Evolutionary conservation across 192 early-diverging fungal genomes (phyloP), one percentile per base, ranked within the genome.

Genomic region (Umbelopsis ramanniana): DNA sequence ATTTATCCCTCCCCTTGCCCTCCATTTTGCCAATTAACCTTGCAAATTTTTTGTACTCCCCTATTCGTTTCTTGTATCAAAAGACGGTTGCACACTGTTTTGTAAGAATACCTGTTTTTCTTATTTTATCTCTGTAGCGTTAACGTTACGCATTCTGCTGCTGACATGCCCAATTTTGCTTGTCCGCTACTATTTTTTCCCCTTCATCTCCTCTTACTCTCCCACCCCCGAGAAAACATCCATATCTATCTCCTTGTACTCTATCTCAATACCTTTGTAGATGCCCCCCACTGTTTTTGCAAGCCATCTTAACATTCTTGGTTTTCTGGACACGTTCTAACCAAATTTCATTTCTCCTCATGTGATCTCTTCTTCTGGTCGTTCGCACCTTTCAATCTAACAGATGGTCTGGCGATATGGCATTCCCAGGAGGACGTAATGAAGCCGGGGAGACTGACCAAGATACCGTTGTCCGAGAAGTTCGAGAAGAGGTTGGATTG

Each of bases 351-450:
- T 29, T 37, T 63, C 57, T 11, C 12, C 17, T 7, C 57, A 63
- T 63, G 33, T 63, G 57, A 63, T 63, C 29, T 37, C 57, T n/a
- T 63, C 26, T 37, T 54, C 6, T 24, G 4, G 29, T 29, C n/a
- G 26, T 17, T 38, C 33, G 15, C 17, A 37, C 4, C 35, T 37
- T 63, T 63, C 57, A 37, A 63, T 14, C 19, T 63, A 17, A 1
- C 33, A 72, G 75, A 47, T 76, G 75, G 72, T 74, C 72, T 12
- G 72, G 72, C 26, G 72, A 78, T 71, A 73, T 78, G 21, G 68
- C 69, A 19, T 78, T 74, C 54, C 69, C 69, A 45, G 77, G 77
- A n/a, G 77, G 77, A 9, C 74, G 74, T 17, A 71, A 71, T 35
- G 77, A 78, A 43, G 17, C 47, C 15, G 52, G 55, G 17, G 77